These are phyloP conservation scores for Epithele typhae DNA, from an alignment of 768 basidiomycete species.

Conservation along the genomic window DNA sequence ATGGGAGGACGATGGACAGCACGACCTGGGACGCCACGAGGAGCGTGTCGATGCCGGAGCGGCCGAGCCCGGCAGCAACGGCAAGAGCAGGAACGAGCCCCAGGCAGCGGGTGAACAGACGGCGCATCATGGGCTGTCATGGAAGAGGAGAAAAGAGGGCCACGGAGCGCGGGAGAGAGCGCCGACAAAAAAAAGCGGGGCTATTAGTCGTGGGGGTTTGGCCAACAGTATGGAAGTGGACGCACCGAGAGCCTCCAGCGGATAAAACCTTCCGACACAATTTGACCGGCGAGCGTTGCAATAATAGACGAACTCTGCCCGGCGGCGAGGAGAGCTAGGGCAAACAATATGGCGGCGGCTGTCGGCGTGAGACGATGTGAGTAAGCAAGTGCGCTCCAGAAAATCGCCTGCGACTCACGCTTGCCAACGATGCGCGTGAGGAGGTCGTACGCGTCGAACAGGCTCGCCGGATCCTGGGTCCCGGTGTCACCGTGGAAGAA, in stretches of 20 bases:
- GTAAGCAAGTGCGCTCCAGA: too few relatives aligned
- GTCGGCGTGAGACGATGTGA: conserved; percentile 1
- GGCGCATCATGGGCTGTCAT: conserved; percentile 63
- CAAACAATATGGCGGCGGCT: conserved; percentile 87
- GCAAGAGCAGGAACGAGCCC: conserved; percentile 79
- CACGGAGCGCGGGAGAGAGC: conserved; percentile 20
- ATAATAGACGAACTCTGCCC: conserved; percentile 91
- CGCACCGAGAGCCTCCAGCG: conserved; percentile 77
- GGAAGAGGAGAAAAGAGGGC: conserved; percentile 17
- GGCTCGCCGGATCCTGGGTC: conserved; percentile 53
- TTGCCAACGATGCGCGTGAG: conserved; percentile 65
- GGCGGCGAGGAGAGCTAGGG: conserved; percentile 76
- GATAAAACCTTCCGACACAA: conserved; percentile 86
- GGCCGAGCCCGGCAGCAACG: conserved; percentile 71
- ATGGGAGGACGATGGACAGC: conserved; percentile 79
- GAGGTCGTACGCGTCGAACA: conserved; percentile 81
- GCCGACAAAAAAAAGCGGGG: too few relatives aligned
- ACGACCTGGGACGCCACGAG: conserved; percentile 87
- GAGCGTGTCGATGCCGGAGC: conserved; percentile 64
- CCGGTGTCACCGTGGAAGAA: conserved; percentile 58
- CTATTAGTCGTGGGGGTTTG: too few relatives aligned
- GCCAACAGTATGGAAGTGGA: background rate
- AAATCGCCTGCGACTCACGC: conserved; percentile 31
- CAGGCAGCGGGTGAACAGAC: conserved; percentile 77
- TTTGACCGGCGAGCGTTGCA: conserved; percentile 87